Conservation (phyloP, 2,329 filamentous ascomycete species). For the Pseudogymnoascus sp. region DNA sequence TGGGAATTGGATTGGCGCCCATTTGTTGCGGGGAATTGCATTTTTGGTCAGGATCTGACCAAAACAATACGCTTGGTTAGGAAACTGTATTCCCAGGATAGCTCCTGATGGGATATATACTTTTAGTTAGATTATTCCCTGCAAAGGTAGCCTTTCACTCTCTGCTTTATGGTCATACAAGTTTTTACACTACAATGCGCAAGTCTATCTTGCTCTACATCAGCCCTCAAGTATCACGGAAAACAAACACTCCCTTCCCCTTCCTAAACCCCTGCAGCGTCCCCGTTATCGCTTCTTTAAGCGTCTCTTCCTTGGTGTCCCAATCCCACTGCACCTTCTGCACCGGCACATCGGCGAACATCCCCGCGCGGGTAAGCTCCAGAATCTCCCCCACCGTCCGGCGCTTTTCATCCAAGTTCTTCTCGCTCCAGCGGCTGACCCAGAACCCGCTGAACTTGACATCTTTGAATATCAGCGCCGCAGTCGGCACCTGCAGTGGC, state of each 20-base stretch:
- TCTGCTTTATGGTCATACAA: slow-evolving; percentile 3
- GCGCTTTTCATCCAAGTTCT: slow-evolving; percentile 63
- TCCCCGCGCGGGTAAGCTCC: slow-evolving; percentile 60
- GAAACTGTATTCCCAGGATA: not conserved
- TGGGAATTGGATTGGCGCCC: slow-evolving; percentile 8
- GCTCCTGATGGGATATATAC: not conserved
- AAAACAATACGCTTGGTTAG: not conserved
- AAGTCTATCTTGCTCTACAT: slow-evolving; percentile 16
- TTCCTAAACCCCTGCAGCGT: slow-evolving; percentile 75
- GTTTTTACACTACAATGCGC: slow-evolving; percentile 6
- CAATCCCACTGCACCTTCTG: slow-evolving; percentile 75
- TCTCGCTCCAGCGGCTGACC: slow-evolving; percentile 82
- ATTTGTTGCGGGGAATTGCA: slow-evolving; percentile 4
- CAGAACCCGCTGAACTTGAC: slow-evolving; percentile 87
- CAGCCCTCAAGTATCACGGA: slow-evolving; percentile 41
- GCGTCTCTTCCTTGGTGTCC: slow-evolving; percentile 60
- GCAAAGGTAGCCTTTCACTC: not conserved
- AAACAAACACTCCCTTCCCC: slow-evolving; percentile 87
- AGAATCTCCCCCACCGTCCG: slow-evolving; percentile 80
- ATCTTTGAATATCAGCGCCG: slow-evolving; percentile 87
- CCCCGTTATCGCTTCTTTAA: slow-evolving; percentile 69
- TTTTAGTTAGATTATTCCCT: not conserved
- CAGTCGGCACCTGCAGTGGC: slow-evolving; percentile 72
- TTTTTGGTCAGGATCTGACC: not conserved
- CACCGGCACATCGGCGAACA: slow-evolving; percentile 78